Evolutionary conservation across 2,329 filamentous ascomycete species (phyloP).

Genomic region (Stylonectria norvegica): DNA sequence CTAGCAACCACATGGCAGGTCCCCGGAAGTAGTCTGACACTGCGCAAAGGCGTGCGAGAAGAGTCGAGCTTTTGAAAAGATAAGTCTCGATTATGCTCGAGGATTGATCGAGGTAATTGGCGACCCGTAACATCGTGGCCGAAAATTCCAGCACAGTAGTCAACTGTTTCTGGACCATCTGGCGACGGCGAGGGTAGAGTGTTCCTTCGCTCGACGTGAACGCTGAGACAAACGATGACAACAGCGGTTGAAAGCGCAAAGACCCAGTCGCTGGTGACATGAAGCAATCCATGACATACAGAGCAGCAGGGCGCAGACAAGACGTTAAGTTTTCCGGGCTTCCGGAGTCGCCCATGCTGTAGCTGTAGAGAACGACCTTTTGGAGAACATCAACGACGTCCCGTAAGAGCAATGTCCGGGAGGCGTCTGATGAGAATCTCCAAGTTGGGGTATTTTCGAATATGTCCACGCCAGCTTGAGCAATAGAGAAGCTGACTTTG

Average conservation of each 20-base stretch:
- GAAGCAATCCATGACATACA: constrained; percentile 74
- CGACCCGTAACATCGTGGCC: constrained; percentile 66
- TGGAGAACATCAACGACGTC: constrained; percentile 68
- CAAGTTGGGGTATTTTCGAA: constrained; percentile 84
- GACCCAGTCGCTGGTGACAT: constrained; percentile 66
- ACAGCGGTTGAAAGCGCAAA: constrained; percentile 71
- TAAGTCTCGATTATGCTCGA: constrained; percentile 69
- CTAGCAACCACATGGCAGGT: constrained; percentile 65
- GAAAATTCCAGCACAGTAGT: constrained; percentile 62
- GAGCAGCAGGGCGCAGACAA: constrained; percentile 68
- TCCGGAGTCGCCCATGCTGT: constrained; percentile 65
- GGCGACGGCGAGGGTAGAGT: constrained; percentile 53
- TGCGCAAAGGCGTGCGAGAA: constrained; percentile 74
- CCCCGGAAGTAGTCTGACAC: constrained; percentile 63
- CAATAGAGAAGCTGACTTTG: constrained; percentile 68
- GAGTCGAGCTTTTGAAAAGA: constrained; percentile 74
- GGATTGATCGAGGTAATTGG: constrained; percentile 60
- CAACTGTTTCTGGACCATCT: constrained; percentile 60
- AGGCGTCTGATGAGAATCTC: constrained; percentile 69
- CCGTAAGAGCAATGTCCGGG: constrained; percentile 66
- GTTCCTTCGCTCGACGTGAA: constrained; percentile 55
- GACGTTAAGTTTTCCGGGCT: constrained; percentile 48
- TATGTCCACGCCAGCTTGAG: constrained; percentile 73
- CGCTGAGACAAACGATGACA: constrained; percentile 60
- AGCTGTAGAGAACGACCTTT: constrained; percentile 67